Evolutionary conservation across 2,329 filamentous ascomycete genomes (phyloP).

Genomic region (Herpotrichia juniperi): DNA sequence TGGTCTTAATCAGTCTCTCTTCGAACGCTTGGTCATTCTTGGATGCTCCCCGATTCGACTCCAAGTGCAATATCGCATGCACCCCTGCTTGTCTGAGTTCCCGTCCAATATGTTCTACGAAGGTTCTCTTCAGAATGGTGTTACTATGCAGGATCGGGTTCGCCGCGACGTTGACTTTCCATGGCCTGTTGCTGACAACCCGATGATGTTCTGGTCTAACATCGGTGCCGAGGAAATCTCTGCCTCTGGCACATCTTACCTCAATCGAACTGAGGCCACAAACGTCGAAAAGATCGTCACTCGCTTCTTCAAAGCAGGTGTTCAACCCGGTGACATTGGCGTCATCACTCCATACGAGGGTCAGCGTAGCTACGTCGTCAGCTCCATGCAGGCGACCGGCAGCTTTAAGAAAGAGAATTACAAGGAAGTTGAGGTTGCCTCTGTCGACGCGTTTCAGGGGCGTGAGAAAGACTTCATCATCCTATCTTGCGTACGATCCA

Average conservation of each 20-base stretch:
- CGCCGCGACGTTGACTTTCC: constrained; percentile 96
- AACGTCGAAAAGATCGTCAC: constrained; percentile 99
- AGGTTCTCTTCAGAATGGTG: constrained; percentile 93
- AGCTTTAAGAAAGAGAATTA: constrained; percentile 98
- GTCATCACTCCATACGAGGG: constrained; percentile 99
- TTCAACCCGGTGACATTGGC: constrained; percentile 91
- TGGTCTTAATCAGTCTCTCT: constrained; percentile 96
- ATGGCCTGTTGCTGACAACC: constrained; percentile 91
- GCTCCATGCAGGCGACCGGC: constrained; percentile 98
- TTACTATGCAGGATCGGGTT: constrained; percentile 86
- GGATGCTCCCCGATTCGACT: constrained; percentile 88
- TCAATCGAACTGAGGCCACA: constrained; percentile 94
- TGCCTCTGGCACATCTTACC: constrained; percentile 94
- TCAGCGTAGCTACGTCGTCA: constrained; percentile 96
- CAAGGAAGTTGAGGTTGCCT: constrained; percentile 98
- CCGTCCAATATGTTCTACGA: constrained; percentile 99
- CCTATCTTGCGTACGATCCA: constrained; percentile 95
- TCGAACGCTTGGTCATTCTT: constrained; percentile 94
- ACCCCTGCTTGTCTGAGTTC: constrained; percentile 95
- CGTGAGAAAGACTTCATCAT: constrained; percentile 99
- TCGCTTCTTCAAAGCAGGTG: constrained; percentile 97
- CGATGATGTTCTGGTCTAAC: constrained; percentile 99
- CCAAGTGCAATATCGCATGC: constrained; percentile 99
- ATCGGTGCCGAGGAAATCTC: constrained; percentile 97
- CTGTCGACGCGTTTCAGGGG: constrained; percentile 97